These are phyloP conservation scores for Botrytis medusae DNA, from an alignment of 2,329 filamentous ascomycete genomes.

Conservation along the genomic window DNA sequence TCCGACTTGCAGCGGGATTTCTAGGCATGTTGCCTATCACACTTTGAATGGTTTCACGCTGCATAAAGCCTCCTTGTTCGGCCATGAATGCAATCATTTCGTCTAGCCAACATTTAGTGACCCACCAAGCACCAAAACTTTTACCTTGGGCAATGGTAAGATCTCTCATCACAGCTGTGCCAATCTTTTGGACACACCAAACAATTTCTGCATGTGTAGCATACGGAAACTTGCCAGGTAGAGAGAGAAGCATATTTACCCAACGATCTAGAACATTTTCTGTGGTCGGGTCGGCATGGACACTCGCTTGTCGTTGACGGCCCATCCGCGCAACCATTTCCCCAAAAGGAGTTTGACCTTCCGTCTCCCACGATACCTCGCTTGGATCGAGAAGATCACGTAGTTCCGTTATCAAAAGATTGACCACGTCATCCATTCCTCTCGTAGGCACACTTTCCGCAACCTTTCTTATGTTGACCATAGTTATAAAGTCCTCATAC, in stretches of 20 bases:
- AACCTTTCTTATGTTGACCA: conserved; percentile 61
- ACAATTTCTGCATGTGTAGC: conserved; percentile 72
- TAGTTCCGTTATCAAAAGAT: conserved; percentile 64
- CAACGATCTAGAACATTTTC: conserved; percentile 76
- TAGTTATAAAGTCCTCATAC: conserved; percentile 85
- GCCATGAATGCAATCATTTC: conserved; percentile 91
- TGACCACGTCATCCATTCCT: conserved; percentile 66
- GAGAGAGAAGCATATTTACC: conserved; percentile 67
- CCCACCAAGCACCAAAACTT: conserved; percentile 90
- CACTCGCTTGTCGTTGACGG: conserved; percentile 43
- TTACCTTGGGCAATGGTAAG: conserved; percentile 75
- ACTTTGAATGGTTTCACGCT: conserved; percentile 49
- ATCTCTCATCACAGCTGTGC: conserved; percentile 76
- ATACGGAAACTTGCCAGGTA: conserved; percentile 72
- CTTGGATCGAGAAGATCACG: conserved; percentile 69
- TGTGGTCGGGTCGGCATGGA: conserved; percentile 45
- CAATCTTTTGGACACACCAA: conserved; percentile 72
- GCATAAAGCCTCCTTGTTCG: conserved; percentile 86
- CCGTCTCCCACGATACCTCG: conserved; percentile 60
- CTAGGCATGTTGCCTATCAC: conserved; percentile 31
- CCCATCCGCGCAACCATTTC: conserved; percentile 53
- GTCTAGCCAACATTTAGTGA: conserved; percentile 92
- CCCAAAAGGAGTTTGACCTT: conserved; percentile 60
- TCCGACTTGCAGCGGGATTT: conserved; percentile 28
- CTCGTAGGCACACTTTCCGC: conserved; percentile 62